Conservation (phyloP, 176 grass and related monocot species). For the Carex myosuroides region DNA sequence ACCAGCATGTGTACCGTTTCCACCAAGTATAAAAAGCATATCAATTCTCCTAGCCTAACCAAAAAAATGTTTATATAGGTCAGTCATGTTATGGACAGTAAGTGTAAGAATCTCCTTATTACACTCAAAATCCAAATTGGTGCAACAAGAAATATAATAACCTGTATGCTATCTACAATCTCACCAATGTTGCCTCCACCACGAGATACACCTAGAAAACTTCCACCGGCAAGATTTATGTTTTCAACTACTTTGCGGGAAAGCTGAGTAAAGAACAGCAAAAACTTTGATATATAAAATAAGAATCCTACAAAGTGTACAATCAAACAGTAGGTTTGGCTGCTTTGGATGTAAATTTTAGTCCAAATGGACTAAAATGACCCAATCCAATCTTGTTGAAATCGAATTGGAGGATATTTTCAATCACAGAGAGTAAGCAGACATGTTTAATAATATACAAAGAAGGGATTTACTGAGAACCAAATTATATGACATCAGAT, state of each 20-base stretch:
- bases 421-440: neutral
- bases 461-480: neutral
- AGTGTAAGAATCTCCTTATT: neutral
- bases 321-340: neutral
- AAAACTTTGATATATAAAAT: neutral
- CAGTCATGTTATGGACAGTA: neutral
- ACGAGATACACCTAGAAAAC: constrained; percentile 84
- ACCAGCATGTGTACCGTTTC: constrained; percentile 93
- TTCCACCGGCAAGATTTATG: constrained; percentile 96
- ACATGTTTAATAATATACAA: neutral
- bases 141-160: constrained; percentile 25
- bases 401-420: neutral
- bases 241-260: constrained; percentile 80
- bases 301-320: neutral
- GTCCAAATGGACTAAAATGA: neutral
- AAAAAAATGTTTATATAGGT: constrained; percentile 22
- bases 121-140: neutral
- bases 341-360: neutral
- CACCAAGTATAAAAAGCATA: constrained; percentile 96
- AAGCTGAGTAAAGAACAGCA: constrained; percentile 43
- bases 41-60: constrained; percentile 72
- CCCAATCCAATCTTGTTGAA: neutral
- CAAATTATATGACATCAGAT: neutral
- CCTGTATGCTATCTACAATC: constrained; percentile 90
- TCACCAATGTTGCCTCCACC: constrained; percentile 76